Base-by-base conservation (phyloP, 768 basidiomycete genomes). In the Boletus tomentosulus region DNA sequence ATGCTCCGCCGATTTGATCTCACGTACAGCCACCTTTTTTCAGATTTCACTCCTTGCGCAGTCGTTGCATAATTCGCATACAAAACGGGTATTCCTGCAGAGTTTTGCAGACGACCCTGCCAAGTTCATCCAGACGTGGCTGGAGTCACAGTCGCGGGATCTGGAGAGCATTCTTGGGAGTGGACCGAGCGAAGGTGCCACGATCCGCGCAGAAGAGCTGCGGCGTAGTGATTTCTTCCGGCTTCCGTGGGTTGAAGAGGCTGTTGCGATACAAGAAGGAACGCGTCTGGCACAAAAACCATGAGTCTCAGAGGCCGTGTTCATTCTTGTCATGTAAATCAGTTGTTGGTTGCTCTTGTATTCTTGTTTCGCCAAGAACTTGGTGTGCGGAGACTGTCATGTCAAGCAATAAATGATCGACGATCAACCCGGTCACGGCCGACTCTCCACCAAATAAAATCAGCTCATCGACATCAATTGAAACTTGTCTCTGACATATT, bases 141-240 rank as follows among this genome's bases (percentile, higher is more conserved):
- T 98, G 16, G 88, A 89, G 61, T 93, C 90, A 2, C 95, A 98
- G 68, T 90, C 92, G 45, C 80, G 92, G 13, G 95, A 98, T 71
- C 70, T 98, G 42, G 92, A 95, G 72, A 87, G 82, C 53, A 78
- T 95, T 53, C 76, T 97, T n/a, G 92, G 92, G 30, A 91, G 87
- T 66, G 92, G 92, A 1, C 83, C 87, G 3, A 85, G 83, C 37
- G 88, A 90, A 59, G 88, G 87, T 27, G 77, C 82, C 65, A 84
- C 84, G 2, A 80, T 95, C 10, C 74, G 89, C n/a, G 89, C 90
- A 53, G 93, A 96, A 60, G 93, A 97, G 66, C 72, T 97, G 50
- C 80, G 86, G 57, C 74, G 92, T 48, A 93, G 89, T 64, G 93
- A 97, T 67, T 89, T 93, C 72, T 98, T 97, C 79, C 77, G 80